A percentile compares a stretch with the other conserved stretches of the same genome.
These are phyloP conservation scores for Cicer chorassanicum DNA, from an alignment of 306 rosid species.

Conservation along the genomic window DNA sequence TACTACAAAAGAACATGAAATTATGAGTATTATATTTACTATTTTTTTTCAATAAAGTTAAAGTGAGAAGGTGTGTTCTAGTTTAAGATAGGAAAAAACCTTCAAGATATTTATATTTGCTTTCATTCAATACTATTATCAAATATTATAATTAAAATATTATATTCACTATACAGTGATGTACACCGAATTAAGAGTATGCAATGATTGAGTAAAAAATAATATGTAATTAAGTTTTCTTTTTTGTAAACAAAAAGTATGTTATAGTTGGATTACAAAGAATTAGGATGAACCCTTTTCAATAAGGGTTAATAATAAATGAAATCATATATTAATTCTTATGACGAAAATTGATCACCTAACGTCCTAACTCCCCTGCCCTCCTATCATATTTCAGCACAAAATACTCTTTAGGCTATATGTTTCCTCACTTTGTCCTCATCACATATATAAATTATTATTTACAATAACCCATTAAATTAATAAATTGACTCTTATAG, in stretches of 20 bases:
- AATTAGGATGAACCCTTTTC: slow-evolving; percentile 36
- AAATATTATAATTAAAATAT: too few species aligned
- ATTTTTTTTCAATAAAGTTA: too few species aligned
- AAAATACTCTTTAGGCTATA: slow-evolving; percentile 46
- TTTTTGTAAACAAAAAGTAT: not conserved
- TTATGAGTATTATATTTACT: too few species aligned
- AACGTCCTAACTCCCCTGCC: slow-evolving; percentile 53
- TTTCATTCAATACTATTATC: too few species aligned
- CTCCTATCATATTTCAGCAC: slow-evolving; percentile 51
- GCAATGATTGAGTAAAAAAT: too few species aligned
- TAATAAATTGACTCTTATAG: slow-evolving; percentile 31
- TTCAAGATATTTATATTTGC: too few species aligned
- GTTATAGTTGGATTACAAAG: not conserved
- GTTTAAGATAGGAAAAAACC: too few species aligned
- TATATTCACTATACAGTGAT: not conserved
- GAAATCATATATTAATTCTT: slow-evolving; percentile 21
- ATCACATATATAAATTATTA: slow-evolving; percentile 30
- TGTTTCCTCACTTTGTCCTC: slow-evolving; percentile 46
- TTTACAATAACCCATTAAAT: slow-evolving; percentile 36
- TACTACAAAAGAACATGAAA: too few species aligned
- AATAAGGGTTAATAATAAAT: slow-evolving; percentile 35
- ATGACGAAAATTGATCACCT: slow-evolving; percentile 61
- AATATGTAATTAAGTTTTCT: not conserved
- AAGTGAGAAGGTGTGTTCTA: too few species aligned
- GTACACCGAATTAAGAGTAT: not conserved